Conservation (phyloP, 129 eudicot species). For the Helichrysum umbraculigerum region DNA sequence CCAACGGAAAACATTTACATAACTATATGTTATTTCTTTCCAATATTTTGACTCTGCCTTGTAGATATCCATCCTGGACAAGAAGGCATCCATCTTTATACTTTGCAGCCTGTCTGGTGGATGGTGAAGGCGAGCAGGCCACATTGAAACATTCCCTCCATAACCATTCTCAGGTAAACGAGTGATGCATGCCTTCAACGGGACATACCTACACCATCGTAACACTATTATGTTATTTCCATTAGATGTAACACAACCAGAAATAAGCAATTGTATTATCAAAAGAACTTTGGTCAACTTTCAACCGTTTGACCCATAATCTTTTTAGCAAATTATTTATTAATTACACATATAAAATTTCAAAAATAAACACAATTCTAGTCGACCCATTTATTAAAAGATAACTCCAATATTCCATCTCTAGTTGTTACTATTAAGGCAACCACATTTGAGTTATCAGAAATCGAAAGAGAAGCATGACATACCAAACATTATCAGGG, state of each 20-base stretch:
- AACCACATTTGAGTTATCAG: not conserved
- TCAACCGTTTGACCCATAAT: not conserved
- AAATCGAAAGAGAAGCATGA: constrained; percentile 20
- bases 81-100: constrained; percentile 77
- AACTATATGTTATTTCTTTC: constrained; percentile 64
- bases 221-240: constrained; percentile 1
- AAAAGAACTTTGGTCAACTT: not conserved
- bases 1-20: constrained; percentile 55
- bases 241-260: not conserved
- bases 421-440: too few relatives aligned
- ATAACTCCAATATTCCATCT: too few relatives aligned
- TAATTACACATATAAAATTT: too few relatives aligned
- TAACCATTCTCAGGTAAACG: constrained; percentile 61
- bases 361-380: too few relatives aligned
- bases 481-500: constrained; percentile 78
- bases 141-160: constrained; percentile 58
- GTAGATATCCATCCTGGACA: constrained; percentile 71
- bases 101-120: constrained; percentile 74
- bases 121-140: constrained; percentile 80
- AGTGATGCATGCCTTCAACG: constrained; percentile 65
- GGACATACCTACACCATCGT: constrained; percentile 57
- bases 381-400: too few relatives aligned
- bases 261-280: constrained; percentile 13
- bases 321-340: not conserved
- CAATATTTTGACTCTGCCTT: constrained; percentile 75